A percentile compares a stretch with the other conserved stretches of the same genome.
Conservation (phyloP, 179 eudicot species). For the Actinidia polygama region DNA sequence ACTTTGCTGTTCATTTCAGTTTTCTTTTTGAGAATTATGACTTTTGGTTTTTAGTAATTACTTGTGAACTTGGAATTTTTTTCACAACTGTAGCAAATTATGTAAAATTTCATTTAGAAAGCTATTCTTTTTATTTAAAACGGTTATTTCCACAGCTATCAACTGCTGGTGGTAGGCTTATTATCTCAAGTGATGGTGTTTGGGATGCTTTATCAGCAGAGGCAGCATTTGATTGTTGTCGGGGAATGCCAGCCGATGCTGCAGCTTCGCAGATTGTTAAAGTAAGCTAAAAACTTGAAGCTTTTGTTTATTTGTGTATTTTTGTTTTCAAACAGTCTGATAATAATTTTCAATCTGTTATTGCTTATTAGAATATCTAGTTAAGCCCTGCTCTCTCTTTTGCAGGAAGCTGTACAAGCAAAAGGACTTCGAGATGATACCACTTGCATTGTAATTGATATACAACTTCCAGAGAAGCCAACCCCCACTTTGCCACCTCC, state of each 20-base stretch:
- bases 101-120: not conserved
- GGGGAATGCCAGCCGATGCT: slow-evolving; percentile 84
- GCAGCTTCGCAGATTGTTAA: slow-evolving; percentile 90
- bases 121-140: not conserved
- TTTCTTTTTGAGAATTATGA: not conserved
- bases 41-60: not conserved
- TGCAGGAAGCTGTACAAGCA: slow-evolving; percentile 81
- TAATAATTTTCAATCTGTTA: not conserved
- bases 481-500: slow-evolving; percentile 60
- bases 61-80: not conserved
- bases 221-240: slow-evolving; percentile 77
- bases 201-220: slow-evolving; percentile 97
- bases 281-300: slow-evolving; percentile 38
- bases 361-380: slow-evolving; percentile 1
- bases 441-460: slow-evolving; percentile 88
- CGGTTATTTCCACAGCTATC: slow-evolving; percentile 62
- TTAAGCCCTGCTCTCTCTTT: slow-evolving; percentile 10
- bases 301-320: not conserved
- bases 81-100: not conserved
- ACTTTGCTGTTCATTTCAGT: not conserved
- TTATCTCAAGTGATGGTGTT: slow-evolving; percentile 92
- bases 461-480: slow-evolving; percentile 69
- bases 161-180: slow-evolving; percentile 83
- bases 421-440: slow-evolving; percentile 98
- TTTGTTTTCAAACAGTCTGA: not conserved